Percentiles rank a stretch among this genome's conserved stretches.
These are phyloP conservation scores for Herpotrichia juniperi DNA, from an alignment of 2,329 filamentous ascomycete species.

Conservation along the genomic window DNA sequence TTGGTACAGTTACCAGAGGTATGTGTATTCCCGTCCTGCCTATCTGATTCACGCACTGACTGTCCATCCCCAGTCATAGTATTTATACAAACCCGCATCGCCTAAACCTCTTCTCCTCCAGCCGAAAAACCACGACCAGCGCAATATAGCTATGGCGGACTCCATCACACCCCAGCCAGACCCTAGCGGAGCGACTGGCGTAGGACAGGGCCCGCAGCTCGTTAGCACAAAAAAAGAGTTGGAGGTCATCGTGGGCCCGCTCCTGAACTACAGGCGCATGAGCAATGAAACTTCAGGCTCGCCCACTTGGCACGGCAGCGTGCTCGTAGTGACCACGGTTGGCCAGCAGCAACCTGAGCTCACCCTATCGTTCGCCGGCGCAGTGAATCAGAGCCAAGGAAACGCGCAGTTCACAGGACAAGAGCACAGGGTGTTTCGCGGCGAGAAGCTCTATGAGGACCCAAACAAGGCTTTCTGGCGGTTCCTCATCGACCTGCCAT, in stretches of 20 bases:
- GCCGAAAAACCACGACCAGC: background rate
- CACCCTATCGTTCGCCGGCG: conserved; percentile 59
- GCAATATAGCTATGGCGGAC: conserved; percentile 11
- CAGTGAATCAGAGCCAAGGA: conserved; percentile 28
- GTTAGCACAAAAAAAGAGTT: conserved; percentile 47
- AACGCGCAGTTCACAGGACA: conserved; percentile 29
- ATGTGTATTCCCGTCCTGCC: background rate
- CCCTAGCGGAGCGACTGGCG: conserved; percentile 37
- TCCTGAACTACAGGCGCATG: conserved; percentile 80
- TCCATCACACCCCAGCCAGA: conserved; percentile 20
- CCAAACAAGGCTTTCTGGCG: conserved; percentile 64
- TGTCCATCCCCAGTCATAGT: background rate
- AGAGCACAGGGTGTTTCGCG: conserved; percentile 46
- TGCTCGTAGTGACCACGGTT: conserved; percentile 79
- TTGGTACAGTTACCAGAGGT: background rate
- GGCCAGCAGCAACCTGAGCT: conserved; percentile 69
- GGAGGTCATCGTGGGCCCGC: conserved; percentile 72
- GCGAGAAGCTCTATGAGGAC: conserved; percentile 66
- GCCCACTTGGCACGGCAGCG: conserved; percentile 79
- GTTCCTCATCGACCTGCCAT: conserved; percentile 66
- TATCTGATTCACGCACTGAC: background rate
- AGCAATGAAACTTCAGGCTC: conserved; percentile 56
- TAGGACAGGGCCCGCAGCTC: conserved; percentile 52
- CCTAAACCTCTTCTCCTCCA: background rate
- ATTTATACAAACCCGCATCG: background rate